phyloP scores from a whole-genome alignment of 2,329 filamentous ascomycete species.

The Fusarium marasasianum region DNA sequence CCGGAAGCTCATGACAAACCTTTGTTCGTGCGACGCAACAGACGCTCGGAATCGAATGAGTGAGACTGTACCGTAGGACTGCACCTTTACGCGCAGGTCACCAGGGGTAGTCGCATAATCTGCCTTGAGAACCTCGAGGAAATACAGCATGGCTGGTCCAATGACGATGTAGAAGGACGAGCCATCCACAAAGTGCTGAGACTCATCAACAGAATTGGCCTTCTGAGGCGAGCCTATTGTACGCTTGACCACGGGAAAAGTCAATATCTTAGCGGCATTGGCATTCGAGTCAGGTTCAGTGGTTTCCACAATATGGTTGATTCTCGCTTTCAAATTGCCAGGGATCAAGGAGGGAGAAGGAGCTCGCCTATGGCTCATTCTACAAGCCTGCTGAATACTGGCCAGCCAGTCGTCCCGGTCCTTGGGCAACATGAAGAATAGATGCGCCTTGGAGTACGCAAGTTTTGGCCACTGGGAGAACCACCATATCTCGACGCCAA shows the following conservation, averaged over 20 bases:
- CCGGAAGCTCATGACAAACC: slow-evolving; percentile 65
- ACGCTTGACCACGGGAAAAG: slow-evolving; percentile 64
- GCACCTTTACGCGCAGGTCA: slow-evolving; percentile 60
- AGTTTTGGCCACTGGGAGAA: slow-evolving; percentile 55
- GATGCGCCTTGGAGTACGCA: slow-evolving; percentile 57
- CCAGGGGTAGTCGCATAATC: slow-evolving; percentile 53
- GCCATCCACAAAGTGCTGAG: slow-evolving; percentile 59
- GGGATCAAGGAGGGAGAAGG: slow-evolving; percentile 52
- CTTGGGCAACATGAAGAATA: slow-evolving; percentile 60
- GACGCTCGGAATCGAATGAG: slow-evolving; percentile 62
- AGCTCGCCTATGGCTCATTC: slow-evolving; percentile 50
- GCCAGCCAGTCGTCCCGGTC: slow-evolving; percentile 62
- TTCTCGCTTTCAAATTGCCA: slow-evolving; percentile 57
- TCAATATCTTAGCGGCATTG: slow-evolving; percentile 46
- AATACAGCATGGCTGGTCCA: slow-evolving; percentile 62
- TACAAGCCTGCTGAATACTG: slow-evolving; percentile 55
- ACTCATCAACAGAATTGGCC: slow-evolving; percentile 53
- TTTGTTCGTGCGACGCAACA: slow-evolving; percentile 62
- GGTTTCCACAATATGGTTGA: slow-evolving; percentile 57
- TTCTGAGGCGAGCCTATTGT: slow-evolving; percentile 53
- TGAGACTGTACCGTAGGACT: slow-evolving; percentile 62
- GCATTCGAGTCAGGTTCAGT: slow-evolving; percentile 51
- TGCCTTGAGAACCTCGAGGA: slow-evolving; percentile 60
- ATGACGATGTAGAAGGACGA: slow-evolving; percentile 65
- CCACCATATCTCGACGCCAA: slow-evolving; percentile 68